Conservation (phyloP, 345 rosid genomes). For the Salix brachista region DNA sequence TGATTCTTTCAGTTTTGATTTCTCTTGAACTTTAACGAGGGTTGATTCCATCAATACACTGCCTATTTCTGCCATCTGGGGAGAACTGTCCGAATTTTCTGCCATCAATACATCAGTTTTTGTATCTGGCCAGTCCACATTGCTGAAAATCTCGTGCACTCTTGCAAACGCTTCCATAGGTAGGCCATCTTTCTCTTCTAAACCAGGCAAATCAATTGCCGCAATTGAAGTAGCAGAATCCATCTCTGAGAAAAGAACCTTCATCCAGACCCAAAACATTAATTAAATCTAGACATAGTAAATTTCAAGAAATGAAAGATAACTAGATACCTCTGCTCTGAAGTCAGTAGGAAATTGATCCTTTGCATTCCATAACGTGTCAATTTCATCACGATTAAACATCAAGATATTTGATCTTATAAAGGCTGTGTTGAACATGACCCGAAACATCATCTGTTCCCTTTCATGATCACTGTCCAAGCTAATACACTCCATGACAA, state of each 20-base stretch:
- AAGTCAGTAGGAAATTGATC: conserved; percentile 68
- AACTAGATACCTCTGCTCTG: conserved; percentile 56
- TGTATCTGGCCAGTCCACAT: conserved; percentile 55
- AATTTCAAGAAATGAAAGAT: conserved; percentile 6
- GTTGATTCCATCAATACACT: conserved; percentile 35
- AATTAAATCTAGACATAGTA: conserved; percentile 6
- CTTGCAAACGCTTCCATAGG: conserved; percentile 66
- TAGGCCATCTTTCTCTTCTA: conserved; percentile 60
- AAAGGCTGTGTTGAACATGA: conserved; percentile 74
- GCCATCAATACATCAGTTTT: conserved; percentile 30
- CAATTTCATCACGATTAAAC: conserved; percentile 64
- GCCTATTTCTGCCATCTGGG: conserved; percentile 32
- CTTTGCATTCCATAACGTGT: conserved; percentile 55
- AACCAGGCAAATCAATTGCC: conserved; percentile 44
- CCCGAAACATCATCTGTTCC: conserved; percentile 70
- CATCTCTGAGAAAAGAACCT: conserved; percentile 77
- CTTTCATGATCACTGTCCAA: conserved; percentile 52
- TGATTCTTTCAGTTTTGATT: conserved; percentile 28
- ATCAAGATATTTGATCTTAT: conserved; percentile 60
- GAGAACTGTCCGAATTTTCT: conserved; percentile 43
- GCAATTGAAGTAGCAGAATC: conserved; percentile 39
- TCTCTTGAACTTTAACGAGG: conserved; percentile 38
- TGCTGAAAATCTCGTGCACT: conserved; percentile 56
- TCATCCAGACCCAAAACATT: conserved; percentile 31
- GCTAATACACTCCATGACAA: conserved; percentile 67